A percentile compares a stretch with the other conserved stretches of the same genome.
Evolutionary conservation across 2,329 filamentous ascomycete species (phyloP).

Genomic region (Orbilia oligospora): DNA sequence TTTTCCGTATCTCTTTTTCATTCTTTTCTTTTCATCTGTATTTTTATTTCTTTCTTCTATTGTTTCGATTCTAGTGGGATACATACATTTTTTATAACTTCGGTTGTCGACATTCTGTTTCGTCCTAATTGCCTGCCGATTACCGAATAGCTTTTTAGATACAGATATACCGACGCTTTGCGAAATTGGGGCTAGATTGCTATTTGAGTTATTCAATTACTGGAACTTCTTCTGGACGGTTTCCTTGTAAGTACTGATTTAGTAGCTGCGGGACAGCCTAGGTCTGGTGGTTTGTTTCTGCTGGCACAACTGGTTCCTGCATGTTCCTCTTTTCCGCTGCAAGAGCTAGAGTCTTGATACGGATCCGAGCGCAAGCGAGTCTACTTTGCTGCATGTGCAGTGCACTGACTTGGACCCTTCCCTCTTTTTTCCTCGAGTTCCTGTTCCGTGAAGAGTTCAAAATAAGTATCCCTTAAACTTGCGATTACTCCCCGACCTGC

Average conservation of each 20-base stretch:
- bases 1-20: not conserved
- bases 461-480: conserved; percentile 25
- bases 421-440: conserved; percentile 1
- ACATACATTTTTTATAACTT: conserved; percentile 33
- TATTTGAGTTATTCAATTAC: not conserved
- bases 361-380: conserved; percentile 58
- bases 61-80: conserved; percentile 23
- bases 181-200: conserved; percentile 5
- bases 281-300: not conserved
- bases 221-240: not conserved
- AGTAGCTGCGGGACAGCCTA: too few relatives aligned
- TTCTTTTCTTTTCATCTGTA: not conserved
- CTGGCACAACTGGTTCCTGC: conserved; percentile 44
- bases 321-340: conserved; percentile 41
- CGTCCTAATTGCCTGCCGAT: conserved; percentile 35
- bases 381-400: conserved; percentile 18
- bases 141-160: conserved; percentile 19
- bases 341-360: conserved; percentile 30
- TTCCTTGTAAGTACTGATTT: not conserved
- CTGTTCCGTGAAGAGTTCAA: not conserved
- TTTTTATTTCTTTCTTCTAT: conserved; percentile 18
- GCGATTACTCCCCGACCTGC: conserved; percentile 13
- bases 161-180: conserved; percentile 1
- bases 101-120: conserved; percentile 52
- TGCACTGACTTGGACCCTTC: conserved; percentile 25